Evolutionary conservation across 495 filamentous ascomycete genomes (phyloP).

Genomic region (Staphylotrichum tortipilum): DNA sequence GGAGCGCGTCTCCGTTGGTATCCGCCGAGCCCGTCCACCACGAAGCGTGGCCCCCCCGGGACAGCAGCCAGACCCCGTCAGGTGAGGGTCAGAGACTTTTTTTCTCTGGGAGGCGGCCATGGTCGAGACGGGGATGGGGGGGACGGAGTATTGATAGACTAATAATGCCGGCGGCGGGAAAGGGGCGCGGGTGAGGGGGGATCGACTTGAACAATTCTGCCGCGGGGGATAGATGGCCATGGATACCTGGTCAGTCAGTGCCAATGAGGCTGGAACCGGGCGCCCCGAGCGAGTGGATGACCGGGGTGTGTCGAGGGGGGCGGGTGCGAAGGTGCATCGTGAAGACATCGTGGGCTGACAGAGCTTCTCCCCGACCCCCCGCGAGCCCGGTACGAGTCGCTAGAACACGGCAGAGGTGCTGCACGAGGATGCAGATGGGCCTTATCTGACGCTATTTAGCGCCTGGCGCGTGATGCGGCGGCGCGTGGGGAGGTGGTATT

Average conservation of each 20-base stretch:
- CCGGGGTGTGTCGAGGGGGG: background rate
- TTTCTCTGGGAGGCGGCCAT: conserved; percentile 4
- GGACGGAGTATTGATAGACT: background rate
- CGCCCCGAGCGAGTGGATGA: conserved; percentile 5
- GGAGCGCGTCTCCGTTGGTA: conserved; percentile 14
- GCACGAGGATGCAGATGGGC: background rate
- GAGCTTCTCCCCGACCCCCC: too few relatives aligned
- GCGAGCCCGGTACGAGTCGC: background rate
- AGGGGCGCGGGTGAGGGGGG: background rate
- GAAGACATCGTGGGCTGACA: conserved; percentile 11
- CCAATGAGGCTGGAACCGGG: conserved; percentile 4
- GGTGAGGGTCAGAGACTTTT: conserved; percentile 27
- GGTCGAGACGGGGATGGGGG: background rate
- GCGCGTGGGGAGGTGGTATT: conserved; percentile 9
- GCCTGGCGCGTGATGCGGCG: conserved; percentile 7
- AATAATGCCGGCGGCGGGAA: background rate
- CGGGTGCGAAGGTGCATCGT: too few relatives aligned
- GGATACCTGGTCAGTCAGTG: too few relatives aligned
- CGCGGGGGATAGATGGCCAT: background rate
- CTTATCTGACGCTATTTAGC: conserved; percentile 1
- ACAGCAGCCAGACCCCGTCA: conserved; percentile 19
- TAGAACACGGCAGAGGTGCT: background rate
- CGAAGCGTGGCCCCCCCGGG: background rate
- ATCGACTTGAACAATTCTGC: conserved; percentile 4
- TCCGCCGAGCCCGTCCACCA: conserved; percentile 16